Percentiles rank a stretch among this genome's conserved stretches.
These are phyloP conservation scores for Basidiobolus meristosporus DNA, from an alignment of 371 early-diverging fungal species.

Conservation along the genomic window DNA sequence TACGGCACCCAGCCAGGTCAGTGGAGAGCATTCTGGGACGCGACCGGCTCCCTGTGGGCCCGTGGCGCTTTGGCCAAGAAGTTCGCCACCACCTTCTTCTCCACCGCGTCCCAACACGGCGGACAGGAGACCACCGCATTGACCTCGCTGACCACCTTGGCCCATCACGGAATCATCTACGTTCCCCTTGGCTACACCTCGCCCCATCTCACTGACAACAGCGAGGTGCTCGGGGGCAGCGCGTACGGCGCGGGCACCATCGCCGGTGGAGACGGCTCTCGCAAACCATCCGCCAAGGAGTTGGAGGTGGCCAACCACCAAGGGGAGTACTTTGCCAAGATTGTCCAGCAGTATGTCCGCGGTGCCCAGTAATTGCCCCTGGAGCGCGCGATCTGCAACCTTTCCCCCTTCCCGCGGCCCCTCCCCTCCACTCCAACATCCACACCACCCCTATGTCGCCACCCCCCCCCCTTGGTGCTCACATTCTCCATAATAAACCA, in stretches of 20 bases:
- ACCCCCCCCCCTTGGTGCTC: too few relatives aligned
- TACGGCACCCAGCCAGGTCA: conserved; percentile 65
- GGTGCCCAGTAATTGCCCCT: too few relatives aligned
- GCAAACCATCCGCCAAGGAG: conserved; percentile 42
- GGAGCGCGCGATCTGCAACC: too few relatives aligned
- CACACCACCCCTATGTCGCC: too few relatives aligned
- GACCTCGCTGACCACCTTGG: too few relatives aligned
- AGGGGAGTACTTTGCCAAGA: conserved; percentile 41
- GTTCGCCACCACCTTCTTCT: conserved; percentile 49
- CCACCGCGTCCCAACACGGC: too few relatives aligned
- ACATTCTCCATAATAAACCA: too few relatives aligned
- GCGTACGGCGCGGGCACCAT: conserved; percentile 38
- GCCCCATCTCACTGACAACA: conserved; percentile 21
- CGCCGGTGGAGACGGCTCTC: conserved; percentile 32
- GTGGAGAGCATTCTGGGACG: conserved; percentile 46
- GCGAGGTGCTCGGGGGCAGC: conserved; percentile 38
- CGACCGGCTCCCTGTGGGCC: conserved; percentile 55
- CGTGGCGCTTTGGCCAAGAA: conserved; percentile 41
- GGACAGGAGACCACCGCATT: too few relatives aligned
- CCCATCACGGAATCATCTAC: too few relatives aligned
- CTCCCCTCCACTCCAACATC: too few relatives aligned
- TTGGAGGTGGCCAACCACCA: conserved; percentile 35
- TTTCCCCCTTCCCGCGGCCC: too few relatives aligned
- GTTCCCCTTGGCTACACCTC: conserved; percentile 40
- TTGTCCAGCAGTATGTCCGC: too few relatives aligned